Base-by-base conservation (phyloP, 345 rosid species). In the Rhodamnia rubescens region DNA sequence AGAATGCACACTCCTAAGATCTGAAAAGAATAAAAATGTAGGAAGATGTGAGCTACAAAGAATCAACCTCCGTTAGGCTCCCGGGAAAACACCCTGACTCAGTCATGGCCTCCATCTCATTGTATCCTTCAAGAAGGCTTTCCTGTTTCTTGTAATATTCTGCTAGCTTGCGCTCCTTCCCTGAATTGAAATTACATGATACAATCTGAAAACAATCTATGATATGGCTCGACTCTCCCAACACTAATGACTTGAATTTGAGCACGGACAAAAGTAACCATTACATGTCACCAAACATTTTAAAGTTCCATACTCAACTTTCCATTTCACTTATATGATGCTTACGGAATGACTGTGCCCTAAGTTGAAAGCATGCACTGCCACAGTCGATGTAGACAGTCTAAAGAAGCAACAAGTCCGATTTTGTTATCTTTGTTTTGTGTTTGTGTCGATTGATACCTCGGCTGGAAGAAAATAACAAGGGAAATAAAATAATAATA, bases 101-200 rank as follows among this genome's bases (percentile, higher is more conserved):
- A 32, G 88, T 87, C 84, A 95, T 91, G 69, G 95, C 87, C 74
- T 93, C 93, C 98, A 95, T 93, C 87, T 94, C 98, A 88, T 89
- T 91, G 84, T 88, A 95, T 54, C 95, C 95, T 83, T 91, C 95
- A 18, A 93, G 93, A 36, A 95, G 98, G 87, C 88, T 92, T 85
- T 93, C 98, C 88, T 95, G 98, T 89, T 91, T 91, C 90, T 93
- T 92, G 92, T 95, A 94, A 82, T 95, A 95, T 86, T 93, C 96
- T 11, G 94, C 92, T 18, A 95, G 92, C 92, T 89, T 91, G 49
- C 93, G 88, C 82, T 93, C 90, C 86, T 93, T 94, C 85, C 88
- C 98, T 94, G 85, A 56, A 50, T 56, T 21, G 36, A 22, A 78
- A 22, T 22, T 22, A 8, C 22, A 8, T 9, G 0, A 55, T 55